Conservation (phyloP, 768 basidiomycete genomes). For the Trametes punicea region DNA sequence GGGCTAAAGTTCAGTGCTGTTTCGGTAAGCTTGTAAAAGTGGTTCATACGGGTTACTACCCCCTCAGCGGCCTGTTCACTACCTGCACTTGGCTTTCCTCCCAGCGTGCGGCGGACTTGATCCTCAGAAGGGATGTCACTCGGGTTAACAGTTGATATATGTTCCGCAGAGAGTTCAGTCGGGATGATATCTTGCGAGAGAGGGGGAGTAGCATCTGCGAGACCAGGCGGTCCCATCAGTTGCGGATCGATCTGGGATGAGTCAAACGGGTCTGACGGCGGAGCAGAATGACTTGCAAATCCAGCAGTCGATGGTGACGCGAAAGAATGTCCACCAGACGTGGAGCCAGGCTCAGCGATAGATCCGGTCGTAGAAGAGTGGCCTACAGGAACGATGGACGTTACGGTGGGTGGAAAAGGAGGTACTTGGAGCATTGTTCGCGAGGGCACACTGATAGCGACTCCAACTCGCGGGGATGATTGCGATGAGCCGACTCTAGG, state of each 20-base stretch:
- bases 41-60: not conserved
- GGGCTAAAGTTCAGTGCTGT: no score
- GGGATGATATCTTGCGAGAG: not conserved
- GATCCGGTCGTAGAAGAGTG: not conserved
- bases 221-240: slow-evolving; percentile 6
- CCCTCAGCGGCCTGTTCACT: not conserved
- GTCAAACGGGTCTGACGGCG: slow-evolving; percentile 2
- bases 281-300: not conserved
- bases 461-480: not conserved
- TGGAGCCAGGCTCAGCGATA: not conserved
- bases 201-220: not conserved
- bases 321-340: not conserved
- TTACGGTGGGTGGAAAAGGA: not conserved
- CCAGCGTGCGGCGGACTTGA: not conserved
- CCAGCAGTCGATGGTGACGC: not conserved
- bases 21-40: not conserved
- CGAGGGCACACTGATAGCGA: not conserved
- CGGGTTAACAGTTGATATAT: not conserved
- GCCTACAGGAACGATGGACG: not conserved
- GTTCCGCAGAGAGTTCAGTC: not conserved
- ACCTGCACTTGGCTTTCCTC: not conserved
- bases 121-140: not conserved
- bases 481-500: slow-evolving; percentile 11
- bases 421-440: not conserved
- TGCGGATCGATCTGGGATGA: slow-evolving; percentile 18